Evolutionary conservation across 2,329 filamentous ascomycete species (phyloP).

Genomic region (Aspergillus caelatus): DNA sequence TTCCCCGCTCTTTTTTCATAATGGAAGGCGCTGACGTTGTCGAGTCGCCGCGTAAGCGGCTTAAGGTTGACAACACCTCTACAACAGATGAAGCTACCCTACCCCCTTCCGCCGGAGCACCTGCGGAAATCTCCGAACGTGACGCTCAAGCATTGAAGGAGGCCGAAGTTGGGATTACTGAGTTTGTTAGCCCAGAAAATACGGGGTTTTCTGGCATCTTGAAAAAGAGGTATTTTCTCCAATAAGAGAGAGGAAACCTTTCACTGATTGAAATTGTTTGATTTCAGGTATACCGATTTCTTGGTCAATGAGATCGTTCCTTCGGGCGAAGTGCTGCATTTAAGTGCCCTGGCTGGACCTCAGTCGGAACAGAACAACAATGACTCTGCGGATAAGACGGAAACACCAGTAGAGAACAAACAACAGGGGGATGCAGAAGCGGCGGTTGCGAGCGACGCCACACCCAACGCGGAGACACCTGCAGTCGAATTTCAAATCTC

Average conservation of each 20-base stretch:
- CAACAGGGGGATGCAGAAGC: slow-evolving; percentile 16
- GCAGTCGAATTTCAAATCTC: slow-evolving; percentile 38
- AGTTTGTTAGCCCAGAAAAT: slow-evolving; percentile 61
- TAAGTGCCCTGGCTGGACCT: slow-evolving; percentile 54
- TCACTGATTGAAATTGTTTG: slow-evolving; percentile 8
- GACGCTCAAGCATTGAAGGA: slow-evolving; percentile 44
- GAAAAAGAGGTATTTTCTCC: slow-evolving; percentile 61
- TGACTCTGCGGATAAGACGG: slow-evolving; percentile 13
- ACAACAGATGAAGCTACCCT: slow-evolving; percentile 19
- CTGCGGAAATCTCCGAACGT: slow-evolving; percentile 15
- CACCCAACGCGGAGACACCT: slow-evolving; percentile 17
- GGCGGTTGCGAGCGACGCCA: slow-evolving; percentile 13
- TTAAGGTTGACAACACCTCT: slow-evolving; percentile 33
- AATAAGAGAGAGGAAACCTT: background rate
- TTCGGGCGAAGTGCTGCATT: slow-evolving; percentile 74
- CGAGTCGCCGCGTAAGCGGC: slow-evolving; percentile 41
- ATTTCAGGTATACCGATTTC: slow-evolving; percentile 79
- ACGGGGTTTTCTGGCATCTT: slow-evolving; percentile 65
- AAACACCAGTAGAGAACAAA: slow-evolving; percentile 19
- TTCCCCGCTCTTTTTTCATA: slow-evolving; percentile 15
- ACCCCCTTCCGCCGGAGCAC: slow-evolving; percentile 17
- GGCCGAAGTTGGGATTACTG: slow-evolving; percentile 62
- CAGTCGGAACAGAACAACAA: slow-evolving; percentile 17
- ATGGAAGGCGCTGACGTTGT: slow-evolving; percentile 36
- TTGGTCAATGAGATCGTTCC: slow-evolving; percentile 85